phyloP scores from a whole-genome alignment of 805 yeast species.

The Candida morakotiae region DNA sequence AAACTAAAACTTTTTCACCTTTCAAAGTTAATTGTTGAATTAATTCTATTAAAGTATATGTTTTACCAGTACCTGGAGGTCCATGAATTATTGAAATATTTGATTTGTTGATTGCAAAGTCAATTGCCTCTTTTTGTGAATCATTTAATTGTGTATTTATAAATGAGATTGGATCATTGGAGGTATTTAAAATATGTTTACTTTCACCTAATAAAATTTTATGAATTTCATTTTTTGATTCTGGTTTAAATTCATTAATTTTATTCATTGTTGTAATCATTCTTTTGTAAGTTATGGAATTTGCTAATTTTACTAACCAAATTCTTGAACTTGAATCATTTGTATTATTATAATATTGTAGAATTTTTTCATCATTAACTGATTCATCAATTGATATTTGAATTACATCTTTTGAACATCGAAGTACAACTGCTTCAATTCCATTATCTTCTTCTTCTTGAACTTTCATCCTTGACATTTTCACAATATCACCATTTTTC shows the following conservation, averaged over 20 bases:
- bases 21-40: constrained; percentile 61
- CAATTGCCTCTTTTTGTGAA: constrained; percentile 73
- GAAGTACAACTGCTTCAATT: constrained; percentile 65
- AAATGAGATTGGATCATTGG: constrained; percentile 18
- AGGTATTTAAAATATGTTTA: constrained; percentile 23
- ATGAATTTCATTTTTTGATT: constrained; percentile 28
- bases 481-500: constrained; percentile 75
- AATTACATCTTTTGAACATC: constrained; percentile 44
- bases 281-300: constrained; percentile 69
- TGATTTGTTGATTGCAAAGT: constrained; percentile 53
- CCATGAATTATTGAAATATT: constrained; percentile 67
- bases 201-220: constrained; percentile 46
- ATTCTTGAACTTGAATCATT: constrained; percentile 35
- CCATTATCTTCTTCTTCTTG: constrained; percentile 16
- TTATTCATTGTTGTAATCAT: constrained; percentile 77
- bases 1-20: constrained; percentile 62
- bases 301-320: constrained; percentile 66
- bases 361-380: constrained; percentile 45
- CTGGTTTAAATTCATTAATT: constrained; percentile 45
- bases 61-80: constrained; percentile 81
- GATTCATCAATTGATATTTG: constrained; percentile 56
- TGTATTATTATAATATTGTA: constrained; percentile 42
- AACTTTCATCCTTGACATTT: constrained; percentile 41
- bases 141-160: constrained; percentile 49
- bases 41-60: constrained; percentile 79